phyloP scores from a whole-genome alignment of 2,329 filamentous ascomycete genomes.

The Aphanocladium album region DNA sequence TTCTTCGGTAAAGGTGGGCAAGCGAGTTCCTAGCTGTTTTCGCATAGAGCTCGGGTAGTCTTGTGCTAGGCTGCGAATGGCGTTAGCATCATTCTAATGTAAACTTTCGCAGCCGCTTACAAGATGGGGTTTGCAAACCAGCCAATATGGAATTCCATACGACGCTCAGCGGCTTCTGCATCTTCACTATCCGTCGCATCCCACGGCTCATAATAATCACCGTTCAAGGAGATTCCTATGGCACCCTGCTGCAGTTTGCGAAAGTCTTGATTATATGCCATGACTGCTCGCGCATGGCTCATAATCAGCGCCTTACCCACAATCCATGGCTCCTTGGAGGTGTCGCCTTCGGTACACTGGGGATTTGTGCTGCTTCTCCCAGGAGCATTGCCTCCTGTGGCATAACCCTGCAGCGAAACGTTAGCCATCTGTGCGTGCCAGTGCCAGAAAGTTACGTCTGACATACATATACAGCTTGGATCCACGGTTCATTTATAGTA shows the following conservation, averaged over 20 bases:
- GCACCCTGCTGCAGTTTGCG: constrained; percentile 23
- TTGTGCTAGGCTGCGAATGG: constrained; percentile 19
- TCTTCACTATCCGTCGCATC: constrained; percentile 23
- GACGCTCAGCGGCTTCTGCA: constrained; percentile 26
- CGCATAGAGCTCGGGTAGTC: constrained; percentile 35
- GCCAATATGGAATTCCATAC: constrained; percentile 34
- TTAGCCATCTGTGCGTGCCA: neutral
- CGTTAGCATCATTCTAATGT: neutral
- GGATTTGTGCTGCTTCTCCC: constrained; percentile 25
- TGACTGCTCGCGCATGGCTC: constrained; percentile 29
- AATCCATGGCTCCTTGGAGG: constrained; percentile 32
- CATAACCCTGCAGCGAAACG: constrained; percentile 23
- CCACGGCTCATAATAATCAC: constrained; percentile 34
- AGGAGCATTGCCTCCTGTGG: constrained; percentile 30
- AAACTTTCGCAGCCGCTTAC: constrained; percentile 17
- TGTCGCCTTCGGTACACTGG: constrained; percentile 24
- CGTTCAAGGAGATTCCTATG: constrained; percentile 34
- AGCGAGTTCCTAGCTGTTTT: constrained; percentile 25
- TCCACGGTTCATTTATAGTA: constrained; percentile 36
- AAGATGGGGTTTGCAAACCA: constrained; percentile 38
- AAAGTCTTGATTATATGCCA: constrained; percentile 30
- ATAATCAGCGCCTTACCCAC: constrained; percentile 32
- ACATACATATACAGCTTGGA: constrained; percentile 31
- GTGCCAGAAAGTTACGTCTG: too few species aligned
- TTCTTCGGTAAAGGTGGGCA: constrained; percentile 24